Base-by-base conservation (phyloP, 805 yeast species). In the Candida ovalis region DNA sequence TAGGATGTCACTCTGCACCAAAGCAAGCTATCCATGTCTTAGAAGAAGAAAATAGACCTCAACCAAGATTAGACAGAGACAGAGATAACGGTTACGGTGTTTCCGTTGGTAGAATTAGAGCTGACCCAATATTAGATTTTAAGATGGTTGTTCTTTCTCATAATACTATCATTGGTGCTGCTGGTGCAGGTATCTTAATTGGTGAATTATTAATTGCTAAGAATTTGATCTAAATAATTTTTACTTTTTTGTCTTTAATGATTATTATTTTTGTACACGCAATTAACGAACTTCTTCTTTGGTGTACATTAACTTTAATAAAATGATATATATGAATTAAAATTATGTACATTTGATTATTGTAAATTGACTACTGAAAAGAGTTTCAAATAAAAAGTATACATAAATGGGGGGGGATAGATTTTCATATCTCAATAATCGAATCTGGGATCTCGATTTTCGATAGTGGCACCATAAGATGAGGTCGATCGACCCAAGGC, bases 61-160 rank as follows among this genome's bases (percentile, higher is more conserved):
- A 94, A 69, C 99, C 99, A 51, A 80, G 99, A 72, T 79, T 94
- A 61, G 98, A 94, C 80, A 82, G 99, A 62, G 90, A 92, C 67
- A 83, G 97, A 73, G 97, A 95, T 63, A 78, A 76, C 45, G 98
- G 99, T 28, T 91, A 81, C 70, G 95, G 96, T 60, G 97, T 92
- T 45, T 79, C 95, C 41, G 97, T 94, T 44, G 98, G 99, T 44
- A 81, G 99, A 71, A 73, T 94, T 51, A 84, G 99, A 74, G 87
- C 82, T 59, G 99, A 94, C 66, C 90, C 96, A 8, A 88, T 94
- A 12, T 77, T 94, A 59, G 99, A 94, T 69, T 82, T 79, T 75
- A 94, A 94, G 74, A 92, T 94, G 91, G 97, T 94, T 47, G 94
- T 90, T n/a, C 75, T 94, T 56, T 91, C 97, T 24, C 99, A 94